These are phyloP conservation scores for Euptelea pleiosperma DNA, from an alignment of 164 flowering plant genomes.

Conservation along the genomic window DNA sequence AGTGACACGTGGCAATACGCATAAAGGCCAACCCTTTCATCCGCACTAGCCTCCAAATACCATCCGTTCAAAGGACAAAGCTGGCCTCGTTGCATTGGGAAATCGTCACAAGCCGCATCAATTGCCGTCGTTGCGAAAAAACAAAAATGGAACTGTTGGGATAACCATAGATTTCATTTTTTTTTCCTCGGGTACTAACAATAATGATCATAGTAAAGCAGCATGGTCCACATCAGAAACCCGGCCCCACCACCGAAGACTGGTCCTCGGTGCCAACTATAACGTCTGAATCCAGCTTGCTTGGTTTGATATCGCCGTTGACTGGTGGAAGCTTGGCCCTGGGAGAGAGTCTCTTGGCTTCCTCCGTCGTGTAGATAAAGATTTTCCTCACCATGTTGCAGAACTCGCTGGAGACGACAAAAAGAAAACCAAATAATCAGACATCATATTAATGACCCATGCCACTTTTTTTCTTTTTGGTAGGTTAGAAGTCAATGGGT, in stretches of 20 bases:
- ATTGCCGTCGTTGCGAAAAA: too few species aligned
- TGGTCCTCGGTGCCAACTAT: slow-evolving; percentile 47
- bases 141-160: too few species aligned
- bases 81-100: too few species aligned
- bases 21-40: too few species aligned
- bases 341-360: slow-evolving; percentile 62
- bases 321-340: slow-evolving; percentile 46
- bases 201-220: neutral
- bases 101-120: too few species aligned
- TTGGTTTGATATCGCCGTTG: slow-evolving; percentile 35
- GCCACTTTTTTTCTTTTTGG: too few species aligned
- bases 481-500: too few species aligned
- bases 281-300: slow-evolving; percentile 29
- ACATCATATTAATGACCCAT: too few species aligned
- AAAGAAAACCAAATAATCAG: too few species aligned
- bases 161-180: neutral
- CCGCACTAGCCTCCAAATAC: too few species aligned
- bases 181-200: neutral
- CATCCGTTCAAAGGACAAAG: too few species aligned
- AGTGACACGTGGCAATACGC: too few species aligned
- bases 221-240: slow-evolving; percentile 23
- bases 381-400: slow-evolving; percentile 89
- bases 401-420: slow-evolving; percentile 67
- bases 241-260: slow-evolving; percentile 42
- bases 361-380: slow-evolving; percentile 66